Conservation (phyloP, 2,329 filamentous ascomycete genomes). For the Xylaria sp. region DNA sequence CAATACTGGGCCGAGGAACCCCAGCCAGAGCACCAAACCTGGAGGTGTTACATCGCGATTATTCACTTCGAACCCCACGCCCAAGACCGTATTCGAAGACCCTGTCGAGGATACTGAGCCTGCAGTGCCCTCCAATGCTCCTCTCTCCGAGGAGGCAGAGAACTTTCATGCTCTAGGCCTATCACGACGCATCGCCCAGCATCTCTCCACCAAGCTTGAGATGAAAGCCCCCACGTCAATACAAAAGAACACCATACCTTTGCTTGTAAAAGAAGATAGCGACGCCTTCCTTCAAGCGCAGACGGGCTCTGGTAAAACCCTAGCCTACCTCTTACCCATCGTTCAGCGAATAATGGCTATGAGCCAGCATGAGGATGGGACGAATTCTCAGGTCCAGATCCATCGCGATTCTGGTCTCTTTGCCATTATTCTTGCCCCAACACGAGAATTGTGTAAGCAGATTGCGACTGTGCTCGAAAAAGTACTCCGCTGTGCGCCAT, state of each 20-base stretch:
- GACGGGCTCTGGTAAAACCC: constrained; percentile 96
- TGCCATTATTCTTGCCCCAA: constrained; percentile 93
- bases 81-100: constrained; percentile 71
- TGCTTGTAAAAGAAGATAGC: constrained; percentile 80
- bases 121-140: constrained; percentile 87
- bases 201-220: constrained; percentile 85
- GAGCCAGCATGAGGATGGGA: constrained; percentile 65
- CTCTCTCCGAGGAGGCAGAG: constrained; percentile 82
- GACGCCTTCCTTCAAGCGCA: constrained; percentile 98
- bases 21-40: constrained; percentile 41
- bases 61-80: constrained; percentile 87
- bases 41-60: constrained; percentile 81
- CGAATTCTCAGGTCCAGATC: constrained; percentile 64
- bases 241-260: constrained; percentile 87
- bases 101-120: constrained; percentile 62
- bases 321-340: constrained; percentile 94
- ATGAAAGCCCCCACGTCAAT: constrained; percentile 94
- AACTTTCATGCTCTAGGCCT: constrained; percentile 90
- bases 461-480: constrained; percentile 88
- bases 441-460: constrained; percentile 93
- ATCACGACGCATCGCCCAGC: constrained; percentile 81
- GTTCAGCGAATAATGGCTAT: constrained; percentile 88
- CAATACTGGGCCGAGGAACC: constrained; percentile 41
- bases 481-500: constrained; percentile 87
- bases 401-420: constrained; percentile 90